Percentiles rank a stretch among this genome's conserved stretches.
phyloP scores from a whole-genome alignment of 202 grass and related monocot species.

The Schoenoplectus triqueter region DNA sequence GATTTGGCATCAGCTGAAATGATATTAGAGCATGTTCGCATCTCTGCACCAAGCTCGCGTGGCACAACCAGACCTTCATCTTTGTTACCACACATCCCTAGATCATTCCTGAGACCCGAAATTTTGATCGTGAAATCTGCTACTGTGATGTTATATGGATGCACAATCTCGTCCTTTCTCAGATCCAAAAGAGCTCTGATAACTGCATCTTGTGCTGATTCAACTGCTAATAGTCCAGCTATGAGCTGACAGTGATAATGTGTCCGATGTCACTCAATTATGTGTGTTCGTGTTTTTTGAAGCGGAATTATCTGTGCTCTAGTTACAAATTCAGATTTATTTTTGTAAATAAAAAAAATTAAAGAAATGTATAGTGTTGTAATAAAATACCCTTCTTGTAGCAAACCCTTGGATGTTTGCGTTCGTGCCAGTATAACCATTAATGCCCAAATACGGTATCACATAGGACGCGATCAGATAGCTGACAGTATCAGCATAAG shows the following conservation, averaged over 20 bases:
- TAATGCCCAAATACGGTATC: slow-evolving; percentile 9
- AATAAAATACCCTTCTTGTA: not conserved
- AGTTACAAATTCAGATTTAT: not conserved
- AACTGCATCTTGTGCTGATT: not conserved
- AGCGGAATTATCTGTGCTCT: not conserved
- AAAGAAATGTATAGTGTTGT: not conserved
- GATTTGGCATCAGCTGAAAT: not conserved
- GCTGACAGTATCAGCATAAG: not conserved
- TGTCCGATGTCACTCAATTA: not conserved
- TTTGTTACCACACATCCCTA: not conserved
- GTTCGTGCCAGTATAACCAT: not conserved
- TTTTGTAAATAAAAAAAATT: not conserved
- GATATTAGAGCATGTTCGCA: not conserved
- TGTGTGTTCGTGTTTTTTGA: too few relatives aligned
- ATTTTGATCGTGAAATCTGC: not conserved
- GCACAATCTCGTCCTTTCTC: not conserved
- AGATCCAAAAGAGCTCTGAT: not conserved
- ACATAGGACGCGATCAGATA: not conserved
- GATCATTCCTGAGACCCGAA: not conserved
- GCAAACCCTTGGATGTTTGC: not conserved
- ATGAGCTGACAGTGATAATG: not conserved
- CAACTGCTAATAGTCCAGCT: slow-evolving; percentile 1
- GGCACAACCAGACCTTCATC: not conserved
- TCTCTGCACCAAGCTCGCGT: not conserved
- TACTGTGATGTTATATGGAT: not conserved